phyloP scores from a whole-genome alignment of 768 basidiomycete species.

The Tricholoma matsutake region DNA sequence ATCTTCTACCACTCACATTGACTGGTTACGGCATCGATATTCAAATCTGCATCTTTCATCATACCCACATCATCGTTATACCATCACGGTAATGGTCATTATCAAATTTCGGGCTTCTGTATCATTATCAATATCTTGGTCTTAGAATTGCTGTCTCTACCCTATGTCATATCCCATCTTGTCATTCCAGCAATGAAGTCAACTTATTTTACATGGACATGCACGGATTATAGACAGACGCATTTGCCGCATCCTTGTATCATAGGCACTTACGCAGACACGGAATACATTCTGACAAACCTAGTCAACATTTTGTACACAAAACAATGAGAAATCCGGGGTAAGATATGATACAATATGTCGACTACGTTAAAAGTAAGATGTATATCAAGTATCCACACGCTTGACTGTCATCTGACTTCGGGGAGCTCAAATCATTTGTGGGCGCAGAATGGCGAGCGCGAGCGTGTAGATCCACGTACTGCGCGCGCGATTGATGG shows the following conservation, averaged over 20 bases:
- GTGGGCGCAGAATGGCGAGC: too few relatives aligned
- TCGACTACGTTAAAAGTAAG: too few relatives aligned
- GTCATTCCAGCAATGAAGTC: neutral
- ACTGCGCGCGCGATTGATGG: too few relatives aligned
- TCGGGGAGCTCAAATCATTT: too few relatives aligned
- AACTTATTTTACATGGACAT: neutral
- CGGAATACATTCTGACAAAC: neutral
- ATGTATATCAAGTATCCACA: too few relatives aligned
- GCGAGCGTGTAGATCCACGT: too few relatives aligned
- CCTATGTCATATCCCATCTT: neutral
- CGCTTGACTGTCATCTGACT: too few relatives aligned
- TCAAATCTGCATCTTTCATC: neutral
- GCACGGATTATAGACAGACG: neutral
- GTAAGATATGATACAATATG: too few relatives aligned
- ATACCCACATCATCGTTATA: neutral
- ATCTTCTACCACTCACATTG: neutral
- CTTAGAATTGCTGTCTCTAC: neutral
- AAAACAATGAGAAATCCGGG: too few relatives aligned
- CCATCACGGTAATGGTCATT: neutral
- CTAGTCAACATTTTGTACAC: too few relatives aligned
- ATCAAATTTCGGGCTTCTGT: neutral
- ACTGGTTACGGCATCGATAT: neutral
- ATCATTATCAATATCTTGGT: slow-evolving; percentile 1
- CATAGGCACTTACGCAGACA: neutral
- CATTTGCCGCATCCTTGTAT: neutral